These are phyloP conservation scores for Closterium sp. DNA, from an alignment of 139 green algal genomes.

Conservation along the genomic window DNA sequence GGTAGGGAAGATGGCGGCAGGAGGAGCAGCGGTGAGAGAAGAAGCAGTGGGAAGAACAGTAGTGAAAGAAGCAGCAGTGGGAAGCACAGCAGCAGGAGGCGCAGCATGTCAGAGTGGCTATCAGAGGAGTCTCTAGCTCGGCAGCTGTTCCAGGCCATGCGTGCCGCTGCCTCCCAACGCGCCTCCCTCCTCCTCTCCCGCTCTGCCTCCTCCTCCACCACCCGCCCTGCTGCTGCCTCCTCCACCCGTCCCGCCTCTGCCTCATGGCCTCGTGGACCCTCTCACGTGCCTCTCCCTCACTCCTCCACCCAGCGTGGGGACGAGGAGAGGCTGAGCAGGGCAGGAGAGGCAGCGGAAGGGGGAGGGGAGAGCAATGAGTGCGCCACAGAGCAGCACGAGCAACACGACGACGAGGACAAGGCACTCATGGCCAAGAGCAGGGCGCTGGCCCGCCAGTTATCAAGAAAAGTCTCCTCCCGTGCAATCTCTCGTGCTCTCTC, in stretches of 20 bases:
- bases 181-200: neutral
- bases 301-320: neutral
- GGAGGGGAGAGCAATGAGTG: neutral
- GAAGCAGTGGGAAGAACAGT: too few species aligned
- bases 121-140: neutral
- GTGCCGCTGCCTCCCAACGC: neutral
- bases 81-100: neutral
- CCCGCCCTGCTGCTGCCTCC: neutral
- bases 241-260: too few species aligned
- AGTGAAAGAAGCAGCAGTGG: neutral
- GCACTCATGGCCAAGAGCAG: neutral
- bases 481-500: neutral
- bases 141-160: neutral
- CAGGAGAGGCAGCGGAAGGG: neutral
- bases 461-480: neutral
- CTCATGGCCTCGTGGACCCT: neutral
- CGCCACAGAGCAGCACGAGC: neutral
- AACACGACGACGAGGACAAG: neutral
- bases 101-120: neutral
- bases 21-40: too few species aligned
- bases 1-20: neutral
- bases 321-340: neutral
- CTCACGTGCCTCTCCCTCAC: neutral
- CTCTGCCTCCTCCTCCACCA: neutral
- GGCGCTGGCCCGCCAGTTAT: neutral